phyloP scores from a whole-genome alignment of 805 yeast species.

The Nadsonia fulvescens region DNA sequence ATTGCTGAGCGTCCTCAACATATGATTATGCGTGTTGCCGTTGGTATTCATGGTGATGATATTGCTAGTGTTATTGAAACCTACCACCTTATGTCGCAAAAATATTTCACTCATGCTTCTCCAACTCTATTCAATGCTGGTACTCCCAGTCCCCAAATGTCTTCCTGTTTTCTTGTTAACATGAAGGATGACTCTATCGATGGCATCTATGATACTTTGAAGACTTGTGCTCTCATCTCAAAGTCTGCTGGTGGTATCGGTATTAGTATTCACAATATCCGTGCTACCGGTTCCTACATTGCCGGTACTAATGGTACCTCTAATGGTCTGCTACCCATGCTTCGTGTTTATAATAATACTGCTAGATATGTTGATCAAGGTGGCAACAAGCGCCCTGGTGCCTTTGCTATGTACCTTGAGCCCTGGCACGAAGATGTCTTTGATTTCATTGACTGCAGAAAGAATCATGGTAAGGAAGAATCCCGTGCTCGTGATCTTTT shows the following conservation, averaged over 20 bases:
- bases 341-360: slow-evolving; percentile 84
- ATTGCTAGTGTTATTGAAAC: slow-evolving; percentile 57
- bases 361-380: slow-evolving; percentile 98
- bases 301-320: slow-evolving; percentile 88
- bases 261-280: slow-evolving; percentile 68
- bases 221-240: slow-evolving; percentile 76
- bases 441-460: slow-evolving; percentile 70
- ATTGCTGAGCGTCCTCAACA: slow-evolving; percentile 89
- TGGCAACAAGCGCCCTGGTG: slow-evolving; percentile 96
- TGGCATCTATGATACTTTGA: slow-evolving; percentile 80
- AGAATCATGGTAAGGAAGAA: slow-evolving; percentile 93
- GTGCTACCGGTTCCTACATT: slow-evolving; percentile 73
- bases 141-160: slow-evolving; percentile 65
- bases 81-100: slow-evolving; percentile 70
- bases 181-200: slow-evolving; percentile 92
- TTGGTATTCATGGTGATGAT: slow-evolving; percentile 71
- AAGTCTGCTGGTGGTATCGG: slow-evolving; percentile 96
- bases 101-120: slow-evolving; percentile 83
- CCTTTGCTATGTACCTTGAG: slow-evolving; percentile 82
- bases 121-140: slow-evolving; percentile 93
- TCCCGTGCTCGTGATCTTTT: slow-evolving; percentile 83
- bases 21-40: slow-evolving; percentile 74
- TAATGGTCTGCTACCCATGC: slow-evolving; percentile 89
- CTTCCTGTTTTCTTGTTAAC: slow-evolving; percentile 82
- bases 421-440: slow-evolving; percentile 95